phyloP scores from a whole-genome alignment of 2,329 filamentous ascomycete genomes.

The Pseudogymnoascus sp. region DNA sequence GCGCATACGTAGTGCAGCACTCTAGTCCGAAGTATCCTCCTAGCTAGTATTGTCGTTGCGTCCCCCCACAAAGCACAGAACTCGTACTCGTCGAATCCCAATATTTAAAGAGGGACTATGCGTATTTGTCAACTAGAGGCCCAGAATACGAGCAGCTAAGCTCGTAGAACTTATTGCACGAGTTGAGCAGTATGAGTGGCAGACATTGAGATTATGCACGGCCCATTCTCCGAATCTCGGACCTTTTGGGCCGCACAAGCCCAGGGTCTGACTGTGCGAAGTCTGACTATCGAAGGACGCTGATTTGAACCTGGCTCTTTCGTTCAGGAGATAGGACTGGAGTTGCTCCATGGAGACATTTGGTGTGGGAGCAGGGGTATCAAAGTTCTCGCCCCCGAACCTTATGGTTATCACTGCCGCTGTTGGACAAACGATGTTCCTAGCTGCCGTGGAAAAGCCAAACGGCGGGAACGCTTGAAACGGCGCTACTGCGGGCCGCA shows the following conservation, averaged over 20 bases:
- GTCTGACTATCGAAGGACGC: not conserved
- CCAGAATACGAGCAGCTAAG: not conserved
- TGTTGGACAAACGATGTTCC: not conserved
- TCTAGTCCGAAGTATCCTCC: not conserved
- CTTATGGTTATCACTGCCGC: not conserved
- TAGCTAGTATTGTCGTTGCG: not conserved
- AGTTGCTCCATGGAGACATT: not conserved
- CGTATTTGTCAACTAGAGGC: not conserved
- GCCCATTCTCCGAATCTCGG: not conserved
- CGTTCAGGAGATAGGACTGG: not conserved
- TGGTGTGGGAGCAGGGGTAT: not conserved
- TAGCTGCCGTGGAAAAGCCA: not conserved
- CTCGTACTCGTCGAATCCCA: not conserved
- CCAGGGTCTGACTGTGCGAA: not conserved
- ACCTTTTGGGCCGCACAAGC: not conserved
- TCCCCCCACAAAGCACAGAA: not conserved
- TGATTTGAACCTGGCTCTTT: not conserved
- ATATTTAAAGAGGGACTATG: not conserved
- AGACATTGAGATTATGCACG: not conserved
- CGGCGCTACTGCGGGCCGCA: not conserved
- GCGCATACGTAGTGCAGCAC: not conserved
- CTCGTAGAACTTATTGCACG: not conserved
- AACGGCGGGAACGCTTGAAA: not conserved
- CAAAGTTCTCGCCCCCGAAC: slow-evolving; percentile 1
- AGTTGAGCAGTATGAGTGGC: not conserved